Evolutionary conservation across 306 rosid genomes (phyloP), one percentile per base, ranked within the genome.

Genomic region (Bauhinia variegata): DNA sequence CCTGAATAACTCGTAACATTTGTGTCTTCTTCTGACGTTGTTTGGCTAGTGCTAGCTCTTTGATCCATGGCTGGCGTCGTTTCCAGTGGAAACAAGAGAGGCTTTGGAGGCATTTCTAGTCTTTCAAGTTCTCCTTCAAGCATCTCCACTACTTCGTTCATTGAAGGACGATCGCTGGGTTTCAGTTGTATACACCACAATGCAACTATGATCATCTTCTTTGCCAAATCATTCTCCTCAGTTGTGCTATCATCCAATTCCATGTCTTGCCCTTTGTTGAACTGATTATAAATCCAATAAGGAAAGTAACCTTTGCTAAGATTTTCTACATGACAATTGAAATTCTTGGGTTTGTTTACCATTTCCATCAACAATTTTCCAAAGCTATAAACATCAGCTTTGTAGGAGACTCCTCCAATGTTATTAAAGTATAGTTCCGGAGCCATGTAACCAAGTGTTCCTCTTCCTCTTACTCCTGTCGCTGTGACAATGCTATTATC

Each of bases 171-270:
- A 5, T 80, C 55, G 0, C 0, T 1, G 0, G 84, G 75, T n/a
- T 46, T 71, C 63, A 71, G 3, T 1, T 80, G 64, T 53, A 71
- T 75, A 47, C 84, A 71, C 68, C 80, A 80, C 30, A 75, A 32
- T 0, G 80, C 75, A 0, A 75, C 71, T 23, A 66, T 14, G 18
- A 71, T 9, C 81, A 80, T 48, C 31, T 75, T 54, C 65, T 39
- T 71, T 31, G 8, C 78, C 4, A 49, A 8, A 8, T 46, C 12
- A 23, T 12, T 61, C 12, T 71, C 81, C 4, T 71, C 14, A 4
- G 46, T 6, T 0, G 41, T 30, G 0, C 18, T 46, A 52, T 8
- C 48, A 9, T 32, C 72, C 7, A 65, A 19, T 15, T 71, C 53
- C 14, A 47, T 49, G 10, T 49, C 68, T 1, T 47, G 17, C 8